Percentiles rank a stretch among this genome's conserved stretches.
phyloP scores from a whole-genome alignment of 2,329 filamentous ascomycete genomes.

The Alternaria consortialis region DNA sequence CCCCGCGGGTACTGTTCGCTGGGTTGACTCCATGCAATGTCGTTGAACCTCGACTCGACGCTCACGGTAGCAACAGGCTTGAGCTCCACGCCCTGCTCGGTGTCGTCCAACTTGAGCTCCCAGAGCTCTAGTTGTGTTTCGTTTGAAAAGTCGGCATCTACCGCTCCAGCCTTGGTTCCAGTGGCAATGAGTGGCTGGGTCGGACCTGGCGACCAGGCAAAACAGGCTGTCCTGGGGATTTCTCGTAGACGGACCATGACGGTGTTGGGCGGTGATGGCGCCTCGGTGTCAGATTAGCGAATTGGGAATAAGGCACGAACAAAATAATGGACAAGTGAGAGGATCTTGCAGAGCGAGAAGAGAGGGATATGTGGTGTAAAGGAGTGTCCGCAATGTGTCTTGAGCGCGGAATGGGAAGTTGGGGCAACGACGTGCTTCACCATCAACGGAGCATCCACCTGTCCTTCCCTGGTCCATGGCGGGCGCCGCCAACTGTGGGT shows the following conservation, averaged over 20 bases:
- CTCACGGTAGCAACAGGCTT: constrained; percentile 83
- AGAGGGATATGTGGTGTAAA: constrained; percentile 27
- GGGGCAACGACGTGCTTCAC: constrained; percentile 40
- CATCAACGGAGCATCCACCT: constrained; percentile 43
- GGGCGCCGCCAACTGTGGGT: constrained; percentile 25
- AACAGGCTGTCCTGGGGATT: constrained; percentile 94
- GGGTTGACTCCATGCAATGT: constrained; percentile 91
- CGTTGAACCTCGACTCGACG: constrained; percentile 95
- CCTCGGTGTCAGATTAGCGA: constrained; percentile 39
- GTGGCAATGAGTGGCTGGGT: constrained; percentile 85
- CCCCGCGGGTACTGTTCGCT: constrained; percentile 81
- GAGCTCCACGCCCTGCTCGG: constrained; percentile 80
- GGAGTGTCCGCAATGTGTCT: constrained; percentile 32
- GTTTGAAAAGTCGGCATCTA: constrained; percentile 96
- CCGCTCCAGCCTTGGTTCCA: constrained; percentile 91
- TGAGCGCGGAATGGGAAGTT: constrained; percentile 23
- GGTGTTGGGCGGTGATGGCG: constrained; percentile 46
- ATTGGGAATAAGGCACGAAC: constrained; percentile 28
- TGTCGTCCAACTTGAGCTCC: constrained; percentile 85
- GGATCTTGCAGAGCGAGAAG: constrained; percentile 20
- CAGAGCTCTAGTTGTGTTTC: constrained; percentile 96
- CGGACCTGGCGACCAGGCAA: constrained; percentile 91
- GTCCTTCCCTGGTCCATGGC: constrained; percentile 42
- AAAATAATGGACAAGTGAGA: constrained; percentile 24
- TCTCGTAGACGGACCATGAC: constrained; percentile 94